These are phyloP conservation scores for Coemansia erecta DNA, from an alignment of 192 early-diverging fungal species.

Conservation along the genomic window DNA sequence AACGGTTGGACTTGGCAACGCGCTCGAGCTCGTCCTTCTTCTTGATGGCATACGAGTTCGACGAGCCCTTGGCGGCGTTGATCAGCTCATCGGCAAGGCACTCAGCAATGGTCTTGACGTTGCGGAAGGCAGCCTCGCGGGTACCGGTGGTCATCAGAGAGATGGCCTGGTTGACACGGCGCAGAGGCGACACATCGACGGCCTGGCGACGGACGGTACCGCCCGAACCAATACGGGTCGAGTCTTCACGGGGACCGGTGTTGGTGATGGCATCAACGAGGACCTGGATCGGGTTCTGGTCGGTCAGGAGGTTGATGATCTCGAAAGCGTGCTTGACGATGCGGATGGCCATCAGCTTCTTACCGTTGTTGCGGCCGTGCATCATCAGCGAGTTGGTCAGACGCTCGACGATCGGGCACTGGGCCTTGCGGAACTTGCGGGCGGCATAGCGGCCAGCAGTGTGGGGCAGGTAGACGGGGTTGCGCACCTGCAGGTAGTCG, in stretches of 20 bases:
- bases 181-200: constrained; percentile 98
- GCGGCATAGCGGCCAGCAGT: constrained; percentile 97
- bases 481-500: constrained; percentile 91
- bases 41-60: constrained; percentile 99
- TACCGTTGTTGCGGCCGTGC: constrained; percentile 99
- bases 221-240: constrained; percentile 95
- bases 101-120: constrained; percentile 99
- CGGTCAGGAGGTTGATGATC: constrained; percentile 97
- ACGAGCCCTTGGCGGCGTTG: constrained; percentile 97
- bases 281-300: constrained; percentile 97
- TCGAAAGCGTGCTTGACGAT: constrained; percentile 99
- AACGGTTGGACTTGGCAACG: constrained; percentile 60
- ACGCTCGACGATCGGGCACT: constrained; percentile 98
- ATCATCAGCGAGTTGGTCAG: constrained; percentile 99
- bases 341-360: constrained; percentile 98
- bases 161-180: constrained; percentile 96
- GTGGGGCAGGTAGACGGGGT: constrained; percentile 95
- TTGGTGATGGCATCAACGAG: constrained; percentile 98
- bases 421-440: constrained; percentile 97
- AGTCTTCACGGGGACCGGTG: constrained; percentile 99
- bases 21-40: constrained; percentile 98
- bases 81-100: constrained; percentile 99
- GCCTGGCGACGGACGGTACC: constrained; percentile 99
- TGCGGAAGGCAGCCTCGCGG: constrained; percentile 98
- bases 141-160: constrained; percentile 91